These are phyloP conservation scores for Taphrina communis DNA, from an alignment of 1,139 yeast species.

Conservation along the genomic window DNA sequence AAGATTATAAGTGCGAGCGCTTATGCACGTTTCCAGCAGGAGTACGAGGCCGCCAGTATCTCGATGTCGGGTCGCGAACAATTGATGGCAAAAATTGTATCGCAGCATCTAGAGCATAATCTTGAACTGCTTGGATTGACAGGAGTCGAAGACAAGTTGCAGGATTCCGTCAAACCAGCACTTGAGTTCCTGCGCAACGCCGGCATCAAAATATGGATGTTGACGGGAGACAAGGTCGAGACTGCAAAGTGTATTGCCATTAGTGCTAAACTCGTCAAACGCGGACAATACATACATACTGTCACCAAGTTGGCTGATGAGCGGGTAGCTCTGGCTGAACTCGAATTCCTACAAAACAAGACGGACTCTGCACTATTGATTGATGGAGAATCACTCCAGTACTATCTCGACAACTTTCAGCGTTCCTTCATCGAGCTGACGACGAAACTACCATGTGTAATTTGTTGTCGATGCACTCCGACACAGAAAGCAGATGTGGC, in stretches of 20 bases:
- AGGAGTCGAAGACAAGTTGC: conserved; percentile 96
- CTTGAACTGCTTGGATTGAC: conserved; percentile 88
- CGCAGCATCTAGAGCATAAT: conserved; percentile 76
- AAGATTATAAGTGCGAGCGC: conserved; percentile 64
- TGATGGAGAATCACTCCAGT: conserved; percentile 88
- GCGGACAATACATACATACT: conserved; percentile 92
- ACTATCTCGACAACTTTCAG: conserved; percentile 66
- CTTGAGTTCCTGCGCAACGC: conserved; percentile 93
- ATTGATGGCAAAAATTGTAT: conserved; percentile 70
- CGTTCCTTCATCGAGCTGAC: conserved; percentile 79
- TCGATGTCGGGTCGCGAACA: conserved; percentile 80
- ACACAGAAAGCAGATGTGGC: conserved; percentile 99
- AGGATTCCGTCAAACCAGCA: conserved; percentile 86
- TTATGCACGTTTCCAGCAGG: conserved; percentile 67
- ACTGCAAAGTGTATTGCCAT: conserved; percentile 97
- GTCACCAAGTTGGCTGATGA: conserved; percentile 64
- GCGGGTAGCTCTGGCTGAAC: conserved; percentile 70
- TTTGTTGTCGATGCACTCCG: conserved; percentile 98
- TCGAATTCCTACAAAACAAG: conserved; percentile 70
- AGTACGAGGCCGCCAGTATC: conserved; percentile 73
- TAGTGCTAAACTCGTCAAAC: conserved; percentile 84
- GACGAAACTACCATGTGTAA: conserved; percentile 81
- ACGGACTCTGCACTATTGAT: conserved; percentile 79
- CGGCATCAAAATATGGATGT: conserved; percentile 97
- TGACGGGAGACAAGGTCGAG: conserved; percentile 98